A percentile compares a stretch with the other conserved stretches of the same genome.
phyloP scores from a whole-genome alignment of 176 grass and related monocot species.

The Miscanthus lutarioriparius region DNA sequence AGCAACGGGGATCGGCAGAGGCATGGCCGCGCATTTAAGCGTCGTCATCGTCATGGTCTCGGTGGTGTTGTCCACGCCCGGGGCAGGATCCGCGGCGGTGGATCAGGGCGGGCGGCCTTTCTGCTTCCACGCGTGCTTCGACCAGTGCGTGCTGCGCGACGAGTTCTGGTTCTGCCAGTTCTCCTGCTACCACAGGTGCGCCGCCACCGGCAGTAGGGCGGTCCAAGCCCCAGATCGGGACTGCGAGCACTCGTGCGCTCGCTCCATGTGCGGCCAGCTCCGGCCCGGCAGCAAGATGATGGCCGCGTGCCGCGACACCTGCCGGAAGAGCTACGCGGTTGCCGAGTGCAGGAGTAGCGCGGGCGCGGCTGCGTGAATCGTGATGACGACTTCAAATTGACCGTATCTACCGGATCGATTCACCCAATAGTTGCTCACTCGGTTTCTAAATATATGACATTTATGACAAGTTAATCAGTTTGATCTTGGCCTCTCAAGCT shows the following conservation, averaged over 20 bases:
- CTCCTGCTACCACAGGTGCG: slow-evolving; percentile 46
- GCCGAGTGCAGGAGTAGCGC: too few species aligned
- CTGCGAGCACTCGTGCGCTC: slow-evolving; percentile 33
- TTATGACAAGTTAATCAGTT: too few species aligned
- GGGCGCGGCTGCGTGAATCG: too few species aligned
- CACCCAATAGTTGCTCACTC: too few species aligned
- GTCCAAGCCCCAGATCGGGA: not conserved
- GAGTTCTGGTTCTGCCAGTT: slow-evolving; percentile 52
- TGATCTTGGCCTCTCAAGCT: too few species aligned
- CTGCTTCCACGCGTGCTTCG: slow-evolving; percentile 50
- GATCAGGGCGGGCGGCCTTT: not conserved
- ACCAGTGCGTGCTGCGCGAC: slow-evolving; percentile 45
- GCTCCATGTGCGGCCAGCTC: slow-evolving; percentile 29
- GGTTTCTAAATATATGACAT: too few species aligned
- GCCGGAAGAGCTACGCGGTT: not conserved
- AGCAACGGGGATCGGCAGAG: not conserved
- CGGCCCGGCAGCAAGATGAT: slow-evolving; percentile 42
- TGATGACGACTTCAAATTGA: too few species aligned
- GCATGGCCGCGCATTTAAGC: not conserved
- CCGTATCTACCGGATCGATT: too few species aligned
- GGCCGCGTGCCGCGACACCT: slow-evolving; percentile 43
- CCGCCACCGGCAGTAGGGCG: not conserved
- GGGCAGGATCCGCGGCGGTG: not conserved
- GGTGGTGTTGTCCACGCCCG: not conserved
- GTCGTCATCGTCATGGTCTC: too few species aligned